Base-by-base conservation (phyloP, 1,139 yeast species). In the Zhuliangozyma parablackwelliae region DNA sequence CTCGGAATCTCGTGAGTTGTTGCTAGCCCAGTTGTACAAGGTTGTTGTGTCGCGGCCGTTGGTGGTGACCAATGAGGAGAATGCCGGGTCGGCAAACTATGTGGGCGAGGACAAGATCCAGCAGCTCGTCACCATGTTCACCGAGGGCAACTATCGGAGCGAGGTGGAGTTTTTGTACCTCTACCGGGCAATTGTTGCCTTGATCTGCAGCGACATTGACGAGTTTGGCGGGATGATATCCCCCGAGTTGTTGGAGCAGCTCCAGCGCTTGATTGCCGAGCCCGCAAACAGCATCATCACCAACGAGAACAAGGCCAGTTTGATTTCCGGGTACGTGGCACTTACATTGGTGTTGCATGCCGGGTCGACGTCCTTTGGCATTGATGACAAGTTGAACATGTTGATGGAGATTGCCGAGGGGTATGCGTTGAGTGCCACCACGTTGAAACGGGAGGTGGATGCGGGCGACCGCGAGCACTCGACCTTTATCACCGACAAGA, bases 21-120 rank as follows among this genome's bases (percentile, higher is more conserved):
- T 76, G 26, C 56, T 75, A 45, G 76, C 76, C 7, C 80, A 76
- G 51, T 57, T 76, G 34, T 75, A 68, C 48, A 70, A 70, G 42
- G 54, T 74, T 49, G 59, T 72, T 30, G 72, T 70, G 5, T 62
- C 66, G 13, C 68, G 67, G 41, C 73, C 78, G 2, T 52, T 72
- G 34, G 39, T 58, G 7, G 59, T 64, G 3, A 59, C 56, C 41
- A 69, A 70, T 40, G 75, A 69, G 32, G 65, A 65, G 34, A 54
- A 58, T 32, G 43, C 51, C 2, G 72, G 66, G 2, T 56, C 66
- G 2, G 42, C 46, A 3, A 54, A 56, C 35, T 65, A 53, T 44
- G 65, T 70, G 13, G 59, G 61, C 28, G 75, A 69, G 30, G 68
- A 53, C 4, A 56, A 49, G 24, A 69, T 72, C 6, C 61, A 53